phyloP scores from a whole-genome alignment of 2,329 filamentous ascomycete species.

The Tolypocladium amazonense region DNA sequence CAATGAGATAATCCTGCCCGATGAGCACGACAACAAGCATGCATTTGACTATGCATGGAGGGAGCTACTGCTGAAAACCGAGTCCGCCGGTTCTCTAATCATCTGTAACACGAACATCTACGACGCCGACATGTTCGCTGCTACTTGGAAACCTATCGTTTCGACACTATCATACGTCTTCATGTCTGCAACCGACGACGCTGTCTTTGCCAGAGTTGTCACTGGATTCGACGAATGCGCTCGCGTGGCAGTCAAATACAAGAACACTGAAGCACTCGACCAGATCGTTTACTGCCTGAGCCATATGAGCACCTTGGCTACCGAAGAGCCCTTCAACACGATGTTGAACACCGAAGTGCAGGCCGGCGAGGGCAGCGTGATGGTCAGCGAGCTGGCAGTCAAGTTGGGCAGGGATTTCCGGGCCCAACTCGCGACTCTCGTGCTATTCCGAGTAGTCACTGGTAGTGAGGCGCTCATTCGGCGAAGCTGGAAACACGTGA shows the following conservation, averaged over 20 bases:
- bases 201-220: constrained; percentile 87
- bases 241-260: constrained; percentile 78
- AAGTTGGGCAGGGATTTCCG: constrained; percentile 90
- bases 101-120: constrained; percentile 88
- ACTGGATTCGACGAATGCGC: constrained; percentile 95
- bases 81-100: constrained; percentile 60
- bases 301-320: constrained; percentile 80
- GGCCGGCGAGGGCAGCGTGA: constrained; percentile 81
- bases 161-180: constrained; percentile 96
- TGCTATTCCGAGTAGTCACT: constrained; percentile 87
- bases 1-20: constrained; percentile 91
- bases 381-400: constrained; percentile 97
- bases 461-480: constrained; percentile 71
- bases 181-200: constrained; percentile 94
- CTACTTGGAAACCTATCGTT: constrained; percentile 90
- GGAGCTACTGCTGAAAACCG: constrained; percentile 78
- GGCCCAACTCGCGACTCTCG: constrained; percentile 84
- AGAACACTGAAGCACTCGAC: constrained; percentile 76
- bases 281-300: constrained; percentile 86
- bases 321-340: constrained; percentile 68
- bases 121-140: constrained; percentile 94
- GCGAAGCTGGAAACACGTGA: constrained; percentile 67
- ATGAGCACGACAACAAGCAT: constrained; percentile 94
- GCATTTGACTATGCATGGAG: constrained; percentile 98
- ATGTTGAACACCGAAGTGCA: constrained; percentile 92